Percentiles rank a stretch among this genome's conserved stretches.
Conservation (phyloP, 352 stramenopile species). For the Achlya hypogyna region DNA sequence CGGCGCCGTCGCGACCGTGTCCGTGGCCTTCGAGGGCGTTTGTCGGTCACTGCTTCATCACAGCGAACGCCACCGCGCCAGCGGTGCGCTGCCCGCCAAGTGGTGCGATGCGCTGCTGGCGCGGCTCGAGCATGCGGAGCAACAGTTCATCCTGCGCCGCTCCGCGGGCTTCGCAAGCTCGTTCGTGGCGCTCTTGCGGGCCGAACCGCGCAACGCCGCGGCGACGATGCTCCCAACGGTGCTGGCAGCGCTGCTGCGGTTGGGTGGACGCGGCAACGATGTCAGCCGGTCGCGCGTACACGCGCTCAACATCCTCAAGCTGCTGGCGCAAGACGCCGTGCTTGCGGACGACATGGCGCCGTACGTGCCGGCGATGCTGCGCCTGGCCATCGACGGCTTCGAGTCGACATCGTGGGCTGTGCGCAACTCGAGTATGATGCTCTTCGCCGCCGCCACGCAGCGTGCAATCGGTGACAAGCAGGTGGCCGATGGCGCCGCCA, state of each 20-base stretch:
- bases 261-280: constrained; percentile 48
- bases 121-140: constrained; percentile 59
- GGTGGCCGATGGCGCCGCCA: constrained; percentile 57
- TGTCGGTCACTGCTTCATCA: constrained; percentile 68
- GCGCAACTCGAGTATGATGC: constrained; percentile 88
- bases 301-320: constrained; percentile 84
- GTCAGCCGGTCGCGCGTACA: constrained; percentile 57
- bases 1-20: constrained; percentile 72
- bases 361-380: constrained; percentile 83
- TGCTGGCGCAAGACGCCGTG: constrained; percentile 83
- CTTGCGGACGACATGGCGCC: constrained; percentile 72
- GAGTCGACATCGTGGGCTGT: constrained; percentile 79
- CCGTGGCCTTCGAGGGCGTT: constrained; percentile 77
- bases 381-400: constrained; percentile 74
- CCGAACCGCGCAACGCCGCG: constrained; percentile 73
- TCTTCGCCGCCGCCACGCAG: constrained; percentile 75
- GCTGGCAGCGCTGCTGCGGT: constrained; percentile 52
- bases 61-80: constrained; percentile 38
- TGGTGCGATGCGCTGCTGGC: constrained; percentile 73
- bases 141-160: constrained; percentile 82
- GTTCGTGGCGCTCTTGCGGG: constrained; percentile 79
- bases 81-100: constrained; percentile 45
- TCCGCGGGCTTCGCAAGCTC: constrained; percentile 83
- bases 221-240: constrained; percentile 70
- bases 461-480: constrained; percentile 76